Evolutionary conservation across 179 eudicot species (phyloP).

Genomic region (Nepenthes alata): DNA sequence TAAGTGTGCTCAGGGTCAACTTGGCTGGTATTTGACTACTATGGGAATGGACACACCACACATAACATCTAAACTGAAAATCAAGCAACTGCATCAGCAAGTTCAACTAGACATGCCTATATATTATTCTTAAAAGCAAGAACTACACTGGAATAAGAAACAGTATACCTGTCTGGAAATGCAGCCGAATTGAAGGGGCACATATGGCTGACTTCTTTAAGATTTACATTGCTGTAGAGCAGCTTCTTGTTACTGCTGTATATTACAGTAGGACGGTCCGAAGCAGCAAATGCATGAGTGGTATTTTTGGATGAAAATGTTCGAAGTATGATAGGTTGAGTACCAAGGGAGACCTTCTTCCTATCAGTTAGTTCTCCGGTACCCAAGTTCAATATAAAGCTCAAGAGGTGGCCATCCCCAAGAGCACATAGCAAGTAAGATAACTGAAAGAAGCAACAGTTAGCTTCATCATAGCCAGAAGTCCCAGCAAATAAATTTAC

Average conservation of each 20-base stretch:
- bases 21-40: too few relatives aligned
- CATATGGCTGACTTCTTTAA: conserved; percentile 98
- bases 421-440: conserved; percentile 88
- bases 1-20: too few relatives aligned
- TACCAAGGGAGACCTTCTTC: conserved; percentile 90
- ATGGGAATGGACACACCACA: too few relatives aligned
- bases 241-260: conserved; percentile 98
- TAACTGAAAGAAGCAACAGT: conserved; percentile 32
- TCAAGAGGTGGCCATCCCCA: conserved; percentile 95
- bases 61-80: too few relatives aligned
- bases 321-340: conserved; percentile 89
- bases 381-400: conserved; percentile 64
- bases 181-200: conserved; percentile 98
- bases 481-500: too few relatives aligned
- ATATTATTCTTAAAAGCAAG: background rate
- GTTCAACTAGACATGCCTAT: too few relatives aligned
- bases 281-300: conserved; percentile 97
- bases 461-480: background rate
- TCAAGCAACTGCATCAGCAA: too few relatives aligned
- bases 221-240: conserved; percentile 90
- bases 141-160: background rate
- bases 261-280: conserved; percentile 97
- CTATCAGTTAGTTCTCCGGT: conserved; percentile 76
- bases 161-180: conserved; percentile 81
- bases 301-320: conserved; percentile 92